Conservation (phyloP, 208 protist genomes). For the Angomonas ambiguus region DNA sequence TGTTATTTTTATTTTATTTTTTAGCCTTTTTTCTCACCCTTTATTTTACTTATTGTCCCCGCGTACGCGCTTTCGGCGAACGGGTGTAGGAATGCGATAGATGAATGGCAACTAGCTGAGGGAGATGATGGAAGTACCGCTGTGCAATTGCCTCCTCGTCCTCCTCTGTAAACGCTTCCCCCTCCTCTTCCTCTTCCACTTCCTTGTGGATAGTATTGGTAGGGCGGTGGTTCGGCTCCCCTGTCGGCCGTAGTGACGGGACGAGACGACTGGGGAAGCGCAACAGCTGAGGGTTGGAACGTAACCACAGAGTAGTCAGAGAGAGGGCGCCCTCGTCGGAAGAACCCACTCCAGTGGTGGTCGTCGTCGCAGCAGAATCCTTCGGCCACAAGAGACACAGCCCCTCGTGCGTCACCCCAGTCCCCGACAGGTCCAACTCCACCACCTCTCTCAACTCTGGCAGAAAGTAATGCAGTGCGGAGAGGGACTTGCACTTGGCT, state of each 20-base stretch:
- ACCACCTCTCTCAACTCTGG: conserved; percentile 5
- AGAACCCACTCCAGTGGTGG: neutral
- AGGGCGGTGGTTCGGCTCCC: too few relatives aligned
- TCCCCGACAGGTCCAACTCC: conserved; percentile 42
- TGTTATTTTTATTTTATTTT: neutral
- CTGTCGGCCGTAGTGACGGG: too few relatives aligned
- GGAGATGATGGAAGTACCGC: conserved; percentile 13
- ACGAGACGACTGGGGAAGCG: too few relatives aligned
- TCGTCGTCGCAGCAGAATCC: conserved; percentile 4
- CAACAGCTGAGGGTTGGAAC: neutral
- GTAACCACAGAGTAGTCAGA: neutral
- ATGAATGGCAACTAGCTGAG: conserved; percentile 6
- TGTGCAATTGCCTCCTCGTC: too few relatives aligned
- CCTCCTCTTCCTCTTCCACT: neutral
- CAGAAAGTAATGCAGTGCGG: neutral
- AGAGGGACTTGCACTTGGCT: conserved; percentile 21
- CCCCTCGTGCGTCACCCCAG: conserved; percentile 12
- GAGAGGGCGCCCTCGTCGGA: neutral
- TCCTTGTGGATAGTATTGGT: too few relatives aligned
- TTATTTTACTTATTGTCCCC: too few relatives aligned
- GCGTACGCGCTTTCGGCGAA: too few relatives aligned
- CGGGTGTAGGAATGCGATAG: conserved; percentile 7
- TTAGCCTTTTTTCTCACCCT: too few relatives aligned
- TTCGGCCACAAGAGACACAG: neutral
- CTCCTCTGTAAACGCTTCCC: too few relatives aligned